Conservation (phyloP, 1,284 basidiomycete species). For the Puccinia sorghi region DNA sequence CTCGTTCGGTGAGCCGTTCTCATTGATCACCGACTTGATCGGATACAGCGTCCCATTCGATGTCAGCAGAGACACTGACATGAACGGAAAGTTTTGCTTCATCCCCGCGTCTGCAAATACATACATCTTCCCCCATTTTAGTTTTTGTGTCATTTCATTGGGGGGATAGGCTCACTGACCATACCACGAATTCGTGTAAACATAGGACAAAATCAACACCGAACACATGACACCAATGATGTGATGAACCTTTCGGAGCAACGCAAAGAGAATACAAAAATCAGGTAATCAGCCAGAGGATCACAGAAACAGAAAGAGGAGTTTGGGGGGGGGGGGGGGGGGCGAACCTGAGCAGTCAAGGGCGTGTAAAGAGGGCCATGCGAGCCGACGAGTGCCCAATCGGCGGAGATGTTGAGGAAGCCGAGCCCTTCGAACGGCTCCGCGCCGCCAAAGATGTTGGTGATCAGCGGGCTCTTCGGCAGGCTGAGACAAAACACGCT, state of each 20-base stretch:
- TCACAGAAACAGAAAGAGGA: not conserved
- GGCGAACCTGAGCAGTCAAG: conserved; percentile 26
- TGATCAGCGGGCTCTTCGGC: conserved; percentile 25
- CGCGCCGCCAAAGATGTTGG: conserved; percentile 44
- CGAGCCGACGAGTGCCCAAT: conserved; percentile 44
- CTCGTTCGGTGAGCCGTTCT: conserved; percentile 38
- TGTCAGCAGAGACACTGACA: conserved; percentile 32
- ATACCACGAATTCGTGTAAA: conserved; percentile 48
- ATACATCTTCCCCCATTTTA: not conserved
- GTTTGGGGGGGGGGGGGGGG: too few relatives aligned
- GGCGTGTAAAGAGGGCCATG: conserved; percentile 47
- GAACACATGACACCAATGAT: conserved; percentile 42
- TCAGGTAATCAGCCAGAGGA: not conserved
- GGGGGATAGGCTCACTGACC: not conserved
- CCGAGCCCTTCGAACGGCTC: conserved; percentile 49
- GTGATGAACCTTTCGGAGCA: conserved; percentile 38
- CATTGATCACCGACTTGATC: conserved; percentile 33
- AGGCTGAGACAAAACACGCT: conserved; percentile 44
- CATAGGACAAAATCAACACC: conserved; percentile 38
- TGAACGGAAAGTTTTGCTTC: conserved; percentile 45
- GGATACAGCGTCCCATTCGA: conserved; percentile 36
- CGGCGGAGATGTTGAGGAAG: conserved; percentile 35
- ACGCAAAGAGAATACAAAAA: not conserved
- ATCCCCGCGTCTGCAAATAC: conserved; percentile 22
- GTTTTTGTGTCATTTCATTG: not conserved